Base-by-base conservation (phyloP, 345 rosid species). In the Diplotaxis tenuifolia region DNA sequence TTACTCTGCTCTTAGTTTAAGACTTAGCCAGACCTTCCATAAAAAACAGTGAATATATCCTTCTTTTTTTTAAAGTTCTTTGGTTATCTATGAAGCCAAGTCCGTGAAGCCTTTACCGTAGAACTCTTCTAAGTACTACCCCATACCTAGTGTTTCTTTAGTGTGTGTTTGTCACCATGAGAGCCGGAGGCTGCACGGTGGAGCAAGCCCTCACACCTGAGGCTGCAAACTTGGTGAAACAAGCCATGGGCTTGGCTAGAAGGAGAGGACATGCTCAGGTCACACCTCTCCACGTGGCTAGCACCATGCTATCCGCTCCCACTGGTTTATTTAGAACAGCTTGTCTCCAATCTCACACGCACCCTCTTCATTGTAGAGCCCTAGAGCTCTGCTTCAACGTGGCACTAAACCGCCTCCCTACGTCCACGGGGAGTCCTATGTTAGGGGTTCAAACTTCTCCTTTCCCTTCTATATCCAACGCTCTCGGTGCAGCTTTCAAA, bases 351-450 rank as follows among this genome's bases (percentile, higher is more conserved):
- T 88, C 99, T 55, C 88, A 90, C 71, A 92, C 98, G 55, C 99
- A 95, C 25, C 99, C 99, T 40, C 88, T 95, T 59, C 97, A 95
- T 78, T 95, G 96, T 69, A 84, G 85, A 83, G 99, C 99, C 20
- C 78, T 95, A 1, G 97, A 92, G 85, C 99, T 95, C 53, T 95
- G 99, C 84, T 95, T 95, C 80, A 95, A 92, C 70, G 99, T 95
- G 9, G 97, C 99, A 0, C 83, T 95, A 14, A 95, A 95, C 81
- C 98, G 98, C 70, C 94, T 95, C 20, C 99, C 99, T 0, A 86
- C 97, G 14, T 91, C 96, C 1, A 76, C 96, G 0, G 82, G 92
- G 0, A 78, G 82, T 65, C 87, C 96, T 42, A 80, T 87, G 75
- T 70, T 89, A 71, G 87, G 88, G 9, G 75, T 79, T 67, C 91